These are phyloP conservation scores for Dryas drummondii DNA, from an alignment of 306 rosid species.

Conservation along the genomic window DNA sequence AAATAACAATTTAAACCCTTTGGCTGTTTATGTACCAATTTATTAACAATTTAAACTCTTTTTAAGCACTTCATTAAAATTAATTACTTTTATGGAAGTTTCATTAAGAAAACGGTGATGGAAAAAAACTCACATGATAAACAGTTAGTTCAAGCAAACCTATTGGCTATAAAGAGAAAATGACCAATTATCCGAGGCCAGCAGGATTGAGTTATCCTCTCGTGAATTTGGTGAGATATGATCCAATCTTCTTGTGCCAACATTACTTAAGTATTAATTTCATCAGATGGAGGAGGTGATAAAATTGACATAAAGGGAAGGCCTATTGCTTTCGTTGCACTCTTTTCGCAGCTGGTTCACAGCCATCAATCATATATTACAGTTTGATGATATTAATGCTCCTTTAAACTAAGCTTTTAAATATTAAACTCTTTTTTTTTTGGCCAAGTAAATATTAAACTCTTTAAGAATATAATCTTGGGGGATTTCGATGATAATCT, in stretches of 20 bases:
- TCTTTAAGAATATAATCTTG: too few species aligned
- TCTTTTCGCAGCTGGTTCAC: not conserved
- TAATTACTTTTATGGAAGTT: not conserved
- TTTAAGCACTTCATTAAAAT: too few species aligned
- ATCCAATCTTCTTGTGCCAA: slow-evolving; percentile 10
- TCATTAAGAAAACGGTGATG: not conserved
- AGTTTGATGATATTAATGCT: too few species aligned
- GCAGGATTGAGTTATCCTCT: not conserved
- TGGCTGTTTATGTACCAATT: too few species aligned
- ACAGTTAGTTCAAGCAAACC: not conserved
- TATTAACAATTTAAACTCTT: too few species aligned
- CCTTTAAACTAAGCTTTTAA: too few species aligned
- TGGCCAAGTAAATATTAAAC: too few species aligned
- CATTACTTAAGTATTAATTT: not conserved
- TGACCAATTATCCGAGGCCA: not conserved
- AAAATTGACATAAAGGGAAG: not conserved
- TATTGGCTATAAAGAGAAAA: not conserved
- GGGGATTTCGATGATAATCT: too few species aligned
- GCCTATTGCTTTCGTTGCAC: too few species aligned
- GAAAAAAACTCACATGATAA: not conserved
- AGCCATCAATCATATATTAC: too few species aligned
- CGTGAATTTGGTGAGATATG: not conserved
- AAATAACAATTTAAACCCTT: too few species aligned
- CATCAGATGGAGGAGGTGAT: slow-evolving; percentile 1
- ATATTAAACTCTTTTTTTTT: too few species aligned